Conservation (phyloP, 2,329 filamentous ascomycete genomes). For the Pyrenochaeta sp. region DNA sequence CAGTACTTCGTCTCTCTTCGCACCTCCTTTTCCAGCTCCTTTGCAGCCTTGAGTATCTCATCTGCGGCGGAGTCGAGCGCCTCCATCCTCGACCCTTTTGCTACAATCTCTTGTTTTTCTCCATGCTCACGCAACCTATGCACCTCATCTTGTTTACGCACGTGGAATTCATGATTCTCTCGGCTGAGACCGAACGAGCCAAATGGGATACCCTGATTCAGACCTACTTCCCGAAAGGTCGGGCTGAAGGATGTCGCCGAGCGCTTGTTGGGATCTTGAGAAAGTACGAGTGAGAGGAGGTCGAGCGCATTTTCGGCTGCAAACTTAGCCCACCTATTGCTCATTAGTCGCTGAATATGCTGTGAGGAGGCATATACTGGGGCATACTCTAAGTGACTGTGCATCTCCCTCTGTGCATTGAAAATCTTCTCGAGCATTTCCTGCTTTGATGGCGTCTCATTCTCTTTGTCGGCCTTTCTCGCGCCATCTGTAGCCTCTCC, state of each 20-base stretch:
- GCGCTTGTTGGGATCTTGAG: constrained; percentile 38
- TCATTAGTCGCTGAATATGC: constrained; percentile 33
- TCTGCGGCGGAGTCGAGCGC: constrained; percentile 78
- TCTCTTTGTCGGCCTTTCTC: constrained; percentile 53
- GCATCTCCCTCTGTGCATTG: constrained; percentile 53
- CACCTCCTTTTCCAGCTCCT: constrained; percentile 78
- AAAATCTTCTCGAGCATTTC: constrained; percentile 51
- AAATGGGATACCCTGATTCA: constrained; percentile 47
- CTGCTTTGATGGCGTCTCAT: constrained; percentile 47
- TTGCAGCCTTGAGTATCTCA: constrained; percentile 75
- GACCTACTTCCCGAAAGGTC: constrained; percentile 32
- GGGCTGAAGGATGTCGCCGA: constrained; percentile 37
- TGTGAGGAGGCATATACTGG: constrained; percentile 60
- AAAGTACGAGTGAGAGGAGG: constrained; percentile 42
- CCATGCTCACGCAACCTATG: constrained; percentile 43
- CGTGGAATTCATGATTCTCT: constrained; percentile 28
- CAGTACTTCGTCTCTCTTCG: constrained; percentile 85
- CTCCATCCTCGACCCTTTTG: constrained; percentile 78
- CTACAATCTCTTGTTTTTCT: constrained; percentile 58
- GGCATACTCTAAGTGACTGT: constrained; percentile 50
- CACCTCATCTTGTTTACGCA: constrained; percentile 26
- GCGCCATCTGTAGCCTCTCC: constrained; percentile 55
- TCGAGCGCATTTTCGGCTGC: constrained; percentile 44
- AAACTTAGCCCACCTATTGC: constrained; percentile 38
- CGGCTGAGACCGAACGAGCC: constrained; percentile 41